phyloP scores from a whole-genome alignment of 2,329 filamentous ascomycete species.

The Botrytis aclada region DNA sequence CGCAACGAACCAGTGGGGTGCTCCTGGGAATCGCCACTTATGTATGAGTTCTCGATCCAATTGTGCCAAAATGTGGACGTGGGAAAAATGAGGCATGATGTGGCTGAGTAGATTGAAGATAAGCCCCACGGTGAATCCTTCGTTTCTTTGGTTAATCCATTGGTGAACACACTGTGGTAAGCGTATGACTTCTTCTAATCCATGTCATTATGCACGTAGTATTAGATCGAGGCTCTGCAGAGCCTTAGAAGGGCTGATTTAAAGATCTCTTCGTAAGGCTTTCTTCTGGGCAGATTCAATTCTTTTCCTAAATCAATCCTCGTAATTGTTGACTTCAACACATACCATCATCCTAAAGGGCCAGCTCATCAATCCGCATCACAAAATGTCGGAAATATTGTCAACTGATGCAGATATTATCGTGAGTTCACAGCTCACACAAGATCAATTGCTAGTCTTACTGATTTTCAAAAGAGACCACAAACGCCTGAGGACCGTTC shows the following conservation, averaged over 20 bases:
- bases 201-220: background rate
- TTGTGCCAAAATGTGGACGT: background rate
- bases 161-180: background rate
- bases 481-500: constrained; percentile 14
- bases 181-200: background rate
- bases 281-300: background rate
- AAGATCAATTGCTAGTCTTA: background rate
- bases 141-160: background rate
- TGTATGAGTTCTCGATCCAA: background rate
- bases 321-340: background rate
- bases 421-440: background rate
- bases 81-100: background rate
- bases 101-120: background rate
- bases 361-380: background rate
- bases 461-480: background rate
- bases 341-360: background rate
- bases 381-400: background rate
- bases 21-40: background rate
- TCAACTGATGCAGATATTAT: background rate
- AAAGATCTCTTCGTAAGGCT: constrained; percentile 1
- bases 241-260: background rate
- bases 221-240: background rate
- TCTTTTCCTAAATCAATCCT: background rate
- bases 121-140: background rate
- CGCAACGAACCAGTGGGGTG: background rate